Conservation (phyloP, 768 basidiomycete genomes). For the Rhizopogon sp. region DNA sequence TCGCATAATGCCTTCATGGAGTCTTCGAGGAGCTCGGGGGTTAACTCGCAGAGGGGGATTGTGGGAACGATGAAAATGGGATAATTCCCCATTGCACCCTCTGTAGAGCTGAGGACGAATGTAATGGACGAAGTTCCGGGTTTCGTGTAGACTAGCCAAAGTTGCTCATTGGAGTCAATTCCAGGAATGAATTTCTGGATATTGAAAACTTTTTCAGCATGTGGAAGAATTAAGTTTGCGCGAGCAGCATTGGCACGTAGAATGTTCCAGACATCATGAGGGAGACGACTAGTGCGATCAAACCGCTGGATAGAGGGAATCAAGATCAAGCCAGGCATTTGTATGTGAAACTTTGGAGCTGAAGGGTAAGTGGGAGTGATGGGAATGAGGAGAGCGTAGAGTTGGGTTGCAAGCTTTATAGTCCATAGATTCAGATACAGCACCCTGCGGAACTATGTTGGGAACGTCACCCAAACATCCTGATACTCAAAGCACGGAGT, state of each 20-base stretch:
- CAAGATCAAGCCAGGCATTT: conserved; percentile 13
- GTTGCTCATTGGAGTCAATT: conserved; percentile 21
- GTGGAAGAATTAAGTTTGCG: conserved; percentile 48
- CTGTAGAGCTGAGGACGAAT: conserved; percentile 43
- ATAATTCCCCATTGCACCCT: conserved; percentile 38
- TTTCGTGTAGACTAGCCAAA: conserved; percentile 47
- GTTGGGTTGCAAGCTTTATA: background rate
- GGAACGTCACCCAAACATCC: background rate
- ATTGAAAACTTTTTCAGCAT: conserved; percentile 39
- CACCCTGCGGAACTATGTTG: background rate
- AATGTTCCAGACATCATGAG: conserved; percentile 21
- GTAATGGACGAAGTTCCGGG: conserved; percentile 31
- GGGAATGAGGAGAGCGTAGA: background rate
- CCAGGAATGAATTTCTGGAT: conserved; percentile 17
- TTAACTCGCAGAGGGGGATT: conserved; percentile 18
- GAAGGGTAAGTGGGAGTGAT: conserved; percentile 2
- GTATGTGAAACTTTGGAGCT: conserved; percentile 10
- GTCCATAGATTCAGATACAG: background rate
- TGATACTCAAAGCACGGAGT: background rate
- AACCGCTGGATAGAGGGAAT: conserved; percentile 2
- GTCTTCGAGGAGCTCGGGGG: conserved; percentile 29
- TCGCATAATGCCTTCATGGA: conserved; percentile 33
- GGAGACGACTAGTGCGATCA: conserved; percentile 14
- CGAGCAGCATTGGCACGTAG: conserved; percentile 24
- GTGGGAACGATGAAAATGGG: conserved; percentile 48